Base-by-base conservation (phyloP, 2,329 filamentous ascomycete genomes). In the Endoconidiophora laricicola region DNA sequence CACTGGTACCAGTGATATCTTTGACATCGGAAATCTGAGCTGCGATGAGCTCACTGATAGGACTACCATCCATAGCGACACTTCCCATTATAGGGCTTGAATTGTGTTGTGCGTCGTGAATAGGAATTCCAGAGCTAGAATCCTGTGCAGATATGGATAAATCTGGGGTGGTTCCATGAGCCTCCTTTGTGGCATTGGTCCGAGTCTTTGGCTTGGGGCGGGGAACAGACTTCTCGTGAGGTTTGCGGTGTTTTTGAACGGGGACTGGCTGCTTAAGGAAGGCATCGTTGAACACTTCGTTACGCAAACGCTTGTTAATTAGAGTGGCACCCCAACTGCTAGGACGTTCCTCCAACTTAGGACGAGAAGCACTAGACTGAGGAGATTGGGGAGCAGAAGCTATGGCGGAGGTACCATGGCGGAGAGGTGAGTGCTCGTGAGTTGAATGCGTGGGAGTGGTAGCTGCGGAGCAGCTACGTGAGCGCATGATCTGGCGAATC, bases 251-350 rank as follows among this genome's bases (percentile, higher is more conserved):
- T 54, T 83, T 81, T 57, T 88, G 85, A 58, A 81, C 68, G n/a
- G 85, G 81, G 54, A 94, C 83, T 0, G 83, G 79, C 48, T 87
- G 83, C 53, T 87, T 86, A 41, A 86, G 70, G 59, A 95, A 95
- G 0, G 90, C 90, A 61, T 95, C 88, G 38, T 87, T 85, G 60
- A 95, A 82, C 1, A 95, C 87, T 62, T 94, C 86, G 61, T 94
- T 90, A 53, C 88, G 81, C 38, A 96, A 66, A 53, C 81, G 79
- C 58, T 84, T 83, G 61, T 96, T 96, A 52, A 95, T 84, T 20
- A 83, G 88, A 0, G 88, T 95, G 14, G 87, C 86, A 6, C 90
- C 88, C 88, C 90, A 95, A 58, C 78, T 80, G 56, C 76, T 76
- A 6, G 76, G 73, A 18, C 73, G 68, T 41, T 77, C 70, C 22